Conservation (phyloP, 2,329 filamentous ascomycete genomes). For the Pseudocercospora pini-densiflorae region DNA sequence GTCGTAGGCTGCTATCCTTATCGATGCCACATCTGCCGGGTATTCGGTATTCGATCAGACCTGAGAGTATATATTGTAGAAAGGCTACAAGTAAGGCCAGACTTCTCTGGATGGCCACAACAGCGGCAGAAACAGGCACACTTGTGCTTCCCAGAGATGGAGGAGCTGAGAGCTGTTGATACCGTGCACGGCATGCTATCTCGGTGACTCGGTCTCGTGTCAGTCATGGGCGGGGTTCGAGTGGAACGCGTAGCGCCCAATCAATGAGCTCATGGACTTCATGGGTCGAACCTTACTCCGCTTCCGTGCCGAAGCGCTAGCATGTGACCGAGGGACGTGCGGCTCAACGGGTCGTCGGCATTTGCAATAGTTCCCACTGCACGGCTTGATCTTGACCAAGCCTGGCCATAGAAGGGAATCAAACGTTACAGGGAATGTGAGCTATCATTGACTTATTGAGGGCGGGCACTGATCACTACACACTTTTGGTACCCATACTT, state of each 20-base stretch:
- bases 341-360: background rate
- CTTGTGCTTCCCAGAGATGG: background rate
- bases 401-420: background rate
- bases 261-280: background rate
- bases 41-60: background rate
- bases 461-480: too few relatives aligned
- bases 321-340: background rate
- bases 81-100: background rate
- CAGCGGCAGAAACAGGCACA: background rate
- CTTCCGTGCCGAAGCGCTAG: background rate
- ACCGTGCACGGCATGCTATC: background rate
- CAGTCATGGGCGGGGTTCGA: background rate
- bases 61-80: background rate
- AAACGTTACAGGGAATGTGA: too few relatives aligned
- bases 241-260: background rate
- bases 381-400: background rate
- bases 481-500: too few relatives aligned
- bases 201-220: background rate
- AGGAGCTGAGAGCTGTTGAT: background rate
- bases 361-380: background rate
- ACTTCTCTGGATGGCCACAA: too few relatives aligned
- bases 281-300: background rate
- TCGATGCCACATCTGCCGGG: slow-evolving; percentile 10
- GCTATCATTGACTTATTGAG: too few relatives aligned
- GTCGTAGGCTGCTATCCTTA: slow-evolving; percentile 7